Percentiles rank a stretch among this genome's conserved stretches.
Conservation (phyloP, 352 stramenopile species). For the Aphanomyces cochlioides region DNA sequence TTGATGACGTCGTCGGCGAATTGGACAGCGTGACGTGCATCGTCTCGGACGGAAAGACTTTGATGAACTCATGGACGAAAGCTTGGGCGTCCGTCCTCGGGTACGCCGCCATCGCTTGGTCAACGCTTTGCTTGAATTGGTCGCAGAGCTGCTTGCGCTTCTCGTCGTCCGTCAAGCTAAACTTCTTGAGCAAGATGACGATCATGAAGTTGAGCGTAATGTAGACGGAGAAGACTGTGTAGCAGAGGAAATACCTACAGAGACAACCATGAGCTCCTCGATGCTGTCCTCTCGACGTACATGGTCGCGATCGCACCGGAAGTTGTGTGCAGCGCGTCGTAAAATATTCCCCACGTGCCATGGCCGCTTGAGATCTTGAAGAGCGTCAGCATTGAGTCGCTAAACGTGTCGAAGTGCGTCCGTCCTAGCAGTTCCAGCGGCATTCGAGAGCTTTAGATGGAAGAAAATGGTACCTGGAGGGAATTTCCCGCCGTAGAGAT, state of each 20-base stretch:
- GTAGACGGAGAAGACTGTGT: conserved; percentile 65
- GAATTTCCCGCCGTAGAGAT: conserved; percentile 74
- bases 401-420: conserved; percentile 79
- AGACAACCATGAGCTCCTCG: neutral
- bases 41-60: conserved; percentile 60
- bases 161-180: conserved; percentile 83
- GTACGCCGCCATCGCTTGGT: conserved; percentile 11
- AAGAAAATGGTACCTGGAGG: conserved; percentile 50
- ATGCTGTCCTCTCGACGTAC: neutral
- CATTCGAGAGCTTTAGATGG: too few species aligned
- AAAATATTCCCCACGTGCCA: conserved; percentile 78
- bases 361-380: conserved; percentile 84
- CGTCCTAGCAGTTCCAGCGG: conserved; percentile 1
- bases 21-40: conserved; percentile 58
- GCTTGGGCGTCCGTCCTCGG: conserved; percentile 74
- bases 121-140: conserved; percentile 69
- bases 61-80: conserved; percentile 73
- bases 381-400: conserved; percentile 75
- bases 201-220: conserved; percentile 83
- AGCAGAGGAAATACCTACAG: conserved; percentile 67
- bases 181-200: conserved; percentile 77
- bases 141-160: conserved; percentile 61
- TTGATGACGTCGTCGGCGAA: neutral
- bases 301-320: conserved; percentile 47
- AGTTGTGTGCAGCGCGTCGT: conserved; percentile 56